Evolutionary conservation across 1,284 basidiomycete species (phyloP).

Genomic region (Malassezia globosa): DNA sequence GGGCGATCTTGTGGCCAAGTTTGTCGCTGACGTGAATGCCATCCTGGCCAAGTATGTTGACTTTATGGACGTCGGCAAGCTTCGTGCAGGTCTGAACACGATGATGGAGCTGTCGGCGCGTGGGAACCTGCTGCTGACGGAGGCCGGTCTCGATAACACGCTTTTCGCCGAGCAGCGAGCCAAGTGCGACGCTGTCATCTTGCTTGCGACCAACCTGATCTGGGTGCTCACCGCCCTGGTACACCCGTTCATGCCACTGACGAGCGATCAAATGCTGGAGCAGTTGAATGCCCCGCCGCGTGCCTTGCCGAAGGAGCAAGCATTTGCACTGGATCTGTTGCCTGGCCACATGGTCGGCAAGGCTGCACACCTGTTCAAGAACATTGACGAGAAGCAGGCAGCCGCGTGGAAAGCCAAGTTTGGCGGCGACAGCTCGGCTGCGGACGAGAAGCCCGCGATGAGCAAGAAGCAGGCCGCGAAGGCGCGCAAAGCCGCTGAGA

Average conservation of each 20-base stretch:
- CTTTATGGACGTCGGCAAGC: slow-evolving; percentile 80
- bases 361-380: slow-evolving; percentile 83
- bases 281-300: slow-evolving; percentile 86
- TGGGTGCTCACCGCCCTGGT: slow-evolving; percentile 74
- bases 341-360: slow-evolving; percentile 74
- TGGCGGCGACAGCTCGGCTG: slow-evolving; percentile 54
- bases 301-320: slow-evolving; percentile 50
- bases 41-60: slow-evolving; percentile 71
- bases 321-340: slow-evolving; percentile 64
- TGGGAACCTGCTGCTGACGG: slow-evolving; percentile 90
- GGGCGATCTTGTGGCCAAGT: slow-evolving; percentile 47
- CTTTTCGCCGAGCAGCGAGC: slow-evolving; percentile 68
- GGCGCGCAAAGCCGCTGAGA: slow-evolving; percentile 39
- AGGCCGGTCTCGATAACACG: slow-evolving; percentile 80
- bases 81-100: slow-evolving; percentile 71
- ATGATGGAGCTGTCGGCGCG: slow-evolving; percentile 81
- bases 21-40: slow-evolving; percentile 68
- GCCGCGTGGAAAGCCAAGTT: slow-evolving; percentile 72
- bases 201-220: slow-evolving; percentile 80
- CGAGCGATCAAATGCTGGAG: slow-evolving; percentile 64
- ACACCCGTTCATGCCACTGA: slow-evolving; percentile 94
- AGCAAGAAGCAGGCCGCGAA: slow-evolving; percentile 43
- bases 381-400: slow-evolving; percentile 81
- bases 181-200: slow-evolving; percentile 78
- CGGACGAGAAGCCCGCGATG: slow-evolving; percentile 25